A percentile compares a stretch with the other conserved stretches of the same genome.
These are phyloP conservation scores for Naganishia kalamii DNA, from an alignment of 768 basidiomycete genomes.

Conservation along the genomic window DNA sequence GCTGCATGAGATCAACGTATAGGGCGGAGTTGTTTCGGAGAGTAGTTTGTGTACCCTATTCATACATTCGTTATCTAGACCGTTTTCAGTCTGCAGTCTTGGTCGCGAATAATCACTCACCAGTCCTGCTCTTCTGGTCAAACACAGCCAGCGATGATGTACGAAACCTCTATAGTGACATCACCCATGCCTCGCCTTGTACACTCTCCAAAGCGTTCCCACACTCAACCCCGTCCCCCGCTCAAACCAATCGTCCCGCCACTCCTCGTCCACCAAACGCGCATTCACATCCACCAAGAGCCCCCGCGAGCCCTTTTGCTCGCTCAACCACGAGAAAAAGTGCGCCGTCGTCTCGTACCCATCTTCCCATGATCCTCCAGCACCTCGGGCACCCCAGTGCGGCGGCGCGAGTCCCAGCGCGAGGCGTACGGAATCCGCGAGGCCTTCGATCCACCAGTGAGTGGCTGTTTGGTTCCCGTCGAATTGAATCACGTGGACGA, in stretches of 20 bases:
- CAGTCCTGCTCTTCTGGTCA: too few relatives aligned
- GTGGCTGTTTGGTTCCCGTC: constrained; percentile 23
- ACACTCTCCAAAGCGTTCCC: neutral
- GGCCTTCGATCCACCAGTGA: constrained; percentile 36
- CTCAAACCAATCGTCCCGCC: constrained; percentile 26
- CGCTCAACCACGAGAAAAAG: constrained; percentile 11
- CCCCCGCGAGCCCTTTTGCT: neutral
- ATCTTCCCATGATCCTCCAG: constrained; percentile 28
- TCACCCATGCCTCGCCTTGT: constrained; percentile 7
- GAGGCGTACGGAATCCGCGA: constrained; percentile 13
- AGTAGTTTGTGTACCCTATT: neutral
- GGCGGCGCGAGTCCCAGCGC: constrained; percentile 26
- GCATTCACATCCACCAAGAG: constrained; percentile 5
- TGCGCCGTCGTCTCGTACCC: constrained; percentile 31
- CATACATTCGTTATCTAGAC: too few relatives aligned
- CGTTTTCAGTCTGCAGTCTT: too few relatives aligned
- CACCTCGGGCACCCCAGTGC: constrained; percentile 30
- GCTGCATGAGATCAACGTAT: constrained; percentile 31
- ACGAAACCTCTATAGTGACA: neutral
- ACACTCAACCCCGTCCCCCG: constrained; percentile 4
- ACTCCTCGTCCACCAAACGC: constrained; percentile 22
- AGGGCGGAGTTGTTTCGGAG: neutral
- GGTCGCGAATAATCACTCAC: too few relatives aligned
- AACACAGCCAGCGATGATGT: neutral
- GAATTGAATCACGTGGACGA: constrained; percentile 25